phyloP scores from a whole-genome alignment of 2,329 filamentous ascomycete genomes.

The Xylaria sp. region DNA sequence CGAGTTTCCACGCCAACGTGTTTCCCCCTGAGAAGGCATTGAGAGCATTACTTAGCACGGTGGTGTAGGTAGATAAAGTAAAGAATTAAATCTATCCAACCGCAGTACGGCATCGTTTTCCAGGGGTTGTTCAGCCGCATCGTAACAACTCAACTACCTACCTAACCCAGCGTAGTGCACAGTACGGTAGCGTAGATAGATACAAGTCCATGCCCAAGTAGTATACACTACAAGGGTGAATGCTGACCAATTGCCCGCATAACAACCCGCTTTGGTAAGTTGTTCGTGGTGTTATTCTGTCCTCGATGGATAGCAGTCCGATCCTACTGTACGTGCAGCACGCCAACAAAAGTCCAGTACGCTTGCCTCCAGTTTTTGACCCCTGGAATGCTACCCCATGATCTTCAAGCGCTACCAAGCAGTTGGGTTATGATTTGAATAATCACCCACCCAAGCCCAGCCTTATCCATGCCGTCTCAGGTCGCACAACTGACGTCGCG shows the following conservation, averaged over 20 bases:
- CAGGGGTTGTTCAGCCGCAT: not conserved
- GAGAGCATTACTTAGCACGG: not conserved
- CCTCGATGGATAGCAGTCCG: not conserved
- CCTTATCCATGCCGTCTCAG: not conserved
- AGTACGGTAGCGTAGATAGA: not conserved
- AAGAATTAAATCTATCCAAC: not conserved
- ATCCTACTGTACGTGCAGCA: not conserved
- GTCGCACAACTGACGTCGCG: not conserved
- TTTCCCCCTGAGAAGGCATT: not conserved
- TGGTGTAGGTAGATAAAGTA: not conserved
- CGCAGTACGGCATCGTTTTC: not conserved
- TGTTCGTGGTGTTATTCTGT: not conserved
- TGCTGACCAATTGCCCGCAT: not conserved
- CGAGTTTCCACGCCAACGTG: too few species aligned
- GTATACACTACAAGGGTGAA: not conserved
- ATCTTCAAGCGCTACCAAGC: constrained; percentile 24
- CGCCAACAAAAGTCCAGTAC: constrained; percentile 23
- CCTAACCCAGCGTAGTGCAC: not conserved
- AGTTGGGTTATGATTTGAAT: constrained; percentile 16
- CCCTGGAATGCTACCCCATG: constrained; percentile 19
- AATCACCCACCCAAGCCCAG: not conserved
- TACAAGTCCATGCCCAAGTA: not conserved
- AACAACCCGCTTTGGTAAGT: not conserved
- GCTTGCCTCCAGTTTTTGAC: not conserved
- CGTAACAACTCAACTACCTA: not conserved